Base-by-base conservation (phyloP, 1,139 yeast genomes). In the Suhomyces panamericanus region DNA sequence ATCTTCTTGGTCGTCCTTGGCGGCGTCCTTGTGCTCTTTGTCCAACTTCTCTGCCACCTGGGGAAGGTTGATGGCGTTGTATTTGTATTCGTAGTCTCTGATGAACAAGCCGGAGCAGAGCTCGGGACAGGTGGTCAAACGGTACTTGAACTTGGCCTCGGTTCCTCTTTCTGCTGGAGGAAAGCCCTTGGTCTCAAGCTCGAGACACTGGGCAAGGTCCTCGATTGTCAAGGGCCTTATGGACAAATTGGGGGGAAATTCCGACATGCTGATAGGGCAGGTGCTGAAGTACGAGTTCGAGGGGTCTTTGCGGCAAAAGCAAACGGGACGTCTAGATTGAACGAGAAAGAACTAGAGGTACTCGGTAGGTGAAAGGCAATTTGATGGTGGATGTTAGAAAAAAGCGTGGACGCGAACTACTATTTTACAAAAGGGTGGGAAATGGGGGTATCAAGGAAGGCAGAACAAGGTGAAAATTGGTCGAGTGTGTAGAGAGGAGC, bases 91-190 rank as follows among this genome's bases (percentile, higher is more conserved):
- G 64, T 83, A 87, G 47, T 81, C 83, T 60, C 97, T 78, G 42
- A 87, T 73, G 58, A 91, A 91, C 48, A 93, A 74, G 1, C 98
- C 98, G 5, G 91, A 81, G 53, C 95, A 83, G 49, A 93, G 77
- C 63, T 93, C 99, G 10, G 98, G 98, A 62, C 97, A 90, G 3
- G 74, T 81, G 3, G 78, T 76, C 53, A 93, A 73, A 55, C 97
- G 76, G 68, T 87, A 91, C 51, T 69, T 68, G 48, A 87, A 68
- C 56, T 79, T 83, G 46, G 83, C 89, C 22, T 61, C 63, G 6
- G 88, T 63, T 43, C 89, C 85, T 48, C 95, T 78, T 60, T 84
- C 91, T 10, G 69, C 61, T 32, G 77, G 81, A 5, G 87, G 81
- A 35, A 89, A 90, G 11, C 95, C 90, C 43, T 69, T 65, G n/a